These are phyloP conservation scores for Akanthomyces dipterigenus DNA, from an alignment of 2,329 filamentous ascomycete genomes.

Conservation along the genomic window DNA sequence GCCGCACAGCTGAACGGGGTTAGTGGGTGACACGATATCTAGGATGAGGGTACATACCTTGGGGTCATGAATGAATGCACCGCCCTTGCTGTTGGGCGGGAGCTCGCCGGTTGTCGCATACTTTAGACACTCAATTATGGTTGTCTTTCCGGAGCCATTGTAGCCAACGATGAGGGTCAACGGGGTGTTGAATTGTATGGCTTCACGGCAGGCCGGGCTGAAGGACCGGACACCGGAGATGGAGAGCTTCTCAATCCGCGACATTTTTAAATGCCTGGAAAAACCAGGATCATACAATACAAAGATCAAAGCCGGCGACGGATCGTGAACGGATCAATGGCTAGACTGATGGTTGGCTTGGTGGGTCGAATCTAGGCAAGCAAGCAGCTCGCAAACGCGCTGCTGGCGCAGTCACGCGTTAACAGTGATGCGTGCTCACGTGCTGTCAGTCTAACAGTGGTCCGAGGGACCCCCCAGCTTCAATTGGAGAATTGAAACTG, in stretches of 20 bases:
- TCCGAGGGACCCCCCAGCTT: no score
- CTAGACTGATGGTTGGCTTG: not conserved
- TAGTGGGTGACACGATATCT: not conserved
- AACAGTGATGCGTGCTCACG: conserved; percentile 18
- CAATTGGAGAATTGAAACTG: no score
- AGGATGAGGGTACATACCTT: conserved; percentile 44
- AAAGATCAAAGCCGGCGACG: not conserved
- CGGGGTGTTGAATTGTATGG: conserved; percentile 81
- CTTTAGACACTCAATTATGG: conserved; percentile 97
- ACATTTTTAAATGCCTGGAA: conserved; percentile 41
- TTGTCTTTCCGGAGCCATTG: conserved; percentile 97
- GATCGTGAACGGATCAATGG: not conserved
- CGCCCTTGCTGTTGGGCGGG: conserved; percentile 82
- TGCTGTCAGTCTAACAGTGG: not conserved
- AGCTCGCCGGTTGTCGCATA: conserved; percentile 94
- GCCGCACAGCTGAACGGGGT: conserved; percentile 52
- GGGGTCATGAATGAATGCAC: conserved; percentile 96
- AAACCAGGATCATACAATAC: not conserved
- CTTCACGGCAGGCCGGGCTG: conserved; percentile 65
- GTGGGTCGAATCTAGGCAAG: conserved; percentile 1
- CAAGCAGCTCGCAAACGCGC: conserved; percentile 2
- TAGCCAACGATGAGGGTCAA: conserved; percentile 94
- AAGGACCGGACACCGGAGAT: conserved; percentile 84
- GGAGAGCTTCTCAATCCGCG: conserved; percentile 82
- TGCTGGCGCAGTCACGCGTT: conserved; percentile 14